Evolutionary conservation across 2,329 filamentous ascomycete genomes (phyloP), one percentile per base, ranked within the genome.

Genomic region (Hirsutella minnesotensis): DNA sequence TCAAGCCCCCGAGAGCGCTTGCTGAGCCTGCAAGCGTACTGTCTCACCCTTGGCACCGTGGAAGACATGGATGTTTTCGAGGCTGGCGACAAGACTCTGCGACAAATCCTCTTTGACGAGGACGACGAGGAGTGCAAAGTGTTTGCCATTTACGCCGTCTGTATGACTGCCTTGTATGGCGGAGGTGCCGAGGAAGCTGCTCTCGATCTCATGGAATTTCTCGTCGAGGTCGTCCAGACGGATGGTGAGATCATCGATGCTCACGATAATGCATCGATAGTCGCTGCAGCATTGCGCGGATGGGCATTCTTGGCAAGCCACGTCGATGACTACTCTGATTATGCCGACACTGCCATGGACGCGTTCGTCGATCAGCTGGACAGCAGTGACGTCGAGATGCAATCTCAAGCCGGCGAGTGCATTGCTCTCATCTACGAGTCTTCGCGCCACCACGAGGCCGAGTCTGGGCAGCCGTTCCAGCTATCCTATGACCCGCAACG

Each of bases 321-420:
- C 46, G 66, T 90, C 7, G 81, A 88, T 3, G 84, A 90, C 53
- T 69, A 88, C 36, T 78, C 85, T 51, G 73, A 75, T 15, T 72
- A 79, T 46, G 86, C 82, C 27, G 80, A 86, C 49, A 65, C 77
- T 22, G 82, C 85, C 15, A 75, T 92, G 53, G 83, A 92, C 42
- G 80, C 82, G 2, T 87, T 95, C 52, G 79, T 86, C 35, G 87
- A 94, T 39, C 88, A 94, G 61, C 80, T 95, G 16, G 80, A 89
- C 46, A 87, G 83, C 57, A 71, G 71, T 27, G 80, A 87, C 45
- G 67, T 79, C 1, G 68, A 74, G 9, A 84, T 94, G 1, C 86
- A 92, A 54, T 78, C 86, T 38, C 78, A 82, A 3, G 83, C 86
- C 0, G 86, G 83, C 3, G 77, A 83, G 55, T 86, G 86, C 58